Evolutionary conservation across 1,284 basidiomycete genomes (phyloP), one percentile per base, ranked within the genome.

Genomic region (Trametes pubescens): DNA sequence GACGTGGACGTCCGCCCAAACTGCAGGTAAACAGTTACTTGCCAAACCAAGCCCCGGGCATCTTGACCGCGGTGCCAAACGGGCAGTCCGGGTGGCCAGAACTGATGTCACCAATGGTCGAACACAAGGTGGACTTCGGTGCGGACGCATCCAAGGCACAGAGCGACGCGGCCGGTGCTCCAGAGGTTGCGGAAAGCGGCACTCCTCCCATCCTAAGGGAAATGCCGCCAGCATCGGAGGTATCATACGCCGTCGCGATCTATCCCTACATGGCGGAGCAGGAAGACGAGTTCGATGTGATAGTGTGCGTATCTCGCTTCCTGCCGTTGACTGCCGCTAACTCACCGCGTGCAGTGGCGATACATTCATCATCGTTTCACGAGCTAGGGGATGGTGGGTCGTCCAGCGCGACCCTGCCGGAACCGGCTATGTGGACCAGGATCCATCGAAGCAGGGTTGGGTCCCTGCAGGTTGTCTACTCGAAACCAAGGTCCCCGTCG

Each of bases 361-460:
- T 73, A 94, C 94, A 0, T 99, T 98, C 77, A 89, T 98, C 69
- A 97, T 99, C 72, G 82, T 98, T 59, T 94, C 93, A 63, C 91
- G 97, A 67, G 92, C 95, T 16, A 91, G 96, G 66, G 98, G 98
- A 0, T 99, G 98, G 98, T 99, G 97, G 95, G 93, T 98, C 38
- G 97, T 99, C 3, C 96, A 99, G 75, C 88, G 94, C 37, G 98
- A 99, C 76, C 91, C 92, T 24, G 88, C 88, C 51, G 96, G 95
- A 2, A 86, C 89, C 6, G 96, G 96, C 14, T 80, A 90, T 55
- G 86, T 95, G 48, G 89, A 92, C 62, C 84, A 88, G 24, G 92
- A 94, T 69, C 83, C 87, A 35, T 78, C 82, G 55, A 89, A 92
- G 75, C 90, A 94, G 74, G 93, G 93, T 55, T 94, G 94, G 93